Conservation (phyloP, 371 early-diverging fungal species). For the Umbelopsis sp. region DNA sequence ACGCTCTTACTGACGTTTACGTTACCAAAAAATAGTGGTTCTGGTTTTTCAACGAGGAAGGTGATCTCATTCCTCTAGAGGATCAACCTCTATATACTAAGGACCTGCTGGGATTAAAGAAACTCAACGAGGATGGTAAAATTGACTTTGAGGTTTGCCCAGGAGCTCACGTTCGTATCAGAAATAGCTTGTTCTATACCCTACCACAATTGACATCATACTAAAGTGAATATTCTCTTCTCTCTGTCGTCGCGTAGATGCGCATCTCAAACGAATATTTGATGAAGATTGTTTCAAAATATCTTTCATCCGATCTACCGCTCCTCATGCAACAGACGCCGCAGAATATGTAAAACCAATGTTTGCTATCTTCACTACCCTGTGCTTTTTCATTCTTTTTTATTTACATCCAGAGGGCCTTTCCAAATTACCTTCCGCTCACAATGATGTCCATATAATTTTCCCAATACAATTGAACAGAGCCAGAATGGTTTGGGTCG, state of each 20-base stretch:
- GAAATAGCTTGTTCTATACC: not conserved
- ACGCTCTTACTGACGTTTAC: no score
- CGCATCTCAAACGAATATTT: conserved; percentile 10
- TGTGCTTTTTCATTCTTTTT: no score
- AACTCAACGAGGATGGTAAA: conserved; percentile 54
- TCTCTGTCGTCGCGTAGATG: not conserved
- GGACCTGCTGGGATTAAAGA: conserved; percentile 75
- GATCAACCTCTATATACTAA: conserved; percentile 65
- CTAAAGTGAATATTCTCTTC: not conserved
- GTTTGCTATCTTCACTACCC: no score
- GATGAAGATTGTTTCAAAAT: not conserved
- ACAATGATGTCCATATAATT: conserved; percentile 9
- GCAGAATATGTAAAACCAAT: not conserved
- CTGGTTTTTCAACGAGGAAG: conserved; percentile 62
- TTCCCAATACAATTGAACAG: conserved; percentile 9
- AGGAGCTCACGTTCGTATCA: conserved; percentile 71
- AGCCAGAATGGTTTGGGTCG: not conserved
- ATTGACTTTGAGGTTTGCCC: conserved; percentile 66
- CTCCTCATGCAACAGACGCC: conserved; percentile 1
- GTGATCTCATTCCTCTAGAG: conserved; percentile 53
- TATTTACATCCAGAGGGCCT: no score
- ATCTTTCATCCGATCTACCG: not conserved
- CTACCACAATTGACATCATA: not conserved
- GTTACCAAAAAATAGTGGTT: conserved; percentile 64
- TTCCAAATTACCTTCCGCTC: conserved; percentile 1